Conservation (phyloP, 495 filamentous ascomycete species). For the Neurospora intermedia region DNA sequence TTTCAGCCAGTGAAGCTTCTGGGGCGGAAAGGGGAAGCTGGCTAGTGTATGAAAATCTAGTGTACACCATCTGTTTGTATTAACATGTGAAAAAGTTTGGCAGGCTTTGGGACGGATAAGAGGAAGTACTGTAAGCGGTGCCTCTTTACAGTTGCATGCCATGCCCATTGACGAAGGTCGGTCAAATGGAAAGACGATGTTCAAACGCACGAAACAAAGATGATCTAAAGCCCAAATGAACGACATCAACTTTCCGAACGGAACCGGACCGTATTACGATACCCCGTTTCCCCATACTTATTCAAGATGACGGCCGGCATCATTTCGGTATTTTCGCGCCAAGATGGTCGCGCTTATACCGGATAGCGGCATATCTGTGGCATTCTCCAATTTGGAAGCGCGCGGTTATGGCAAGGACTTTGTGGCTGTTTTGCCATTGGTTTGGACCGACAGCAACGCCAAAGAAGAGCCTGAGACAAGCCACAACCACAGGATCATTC, state of each 20-base stretch:
- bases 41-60: conserved; percentile 9
- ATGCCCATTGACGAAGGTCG: not conserved
- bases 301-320: not conserved
- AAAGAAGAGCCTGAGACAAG: not conserved
- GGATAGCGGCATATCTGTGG: not conserved
- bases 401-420: not conserved
- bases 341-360: not conserved
- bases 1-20: not conserved
- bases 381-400: not conserved
- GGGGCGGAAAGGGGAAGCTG: not conserved
- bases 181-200: not conserved
- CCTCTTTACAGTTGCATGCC: not conserved
- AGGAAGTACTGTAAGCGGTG: not conserved
- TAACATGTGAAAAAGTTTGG: conserved; percentile 1
- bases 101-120: not conserved
- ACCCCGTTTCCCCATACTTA: not conserved
- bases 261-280: not conserved
- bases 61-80: conserved; percentile 9
- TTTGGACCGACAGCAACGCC: not conserved
- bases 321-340: not conserved
- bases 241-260: not conserved
- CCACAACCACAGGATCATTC: not conserved
- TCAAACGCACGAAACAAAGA: not conserved
- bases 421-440: not conserved
- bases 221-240: not conserved